A percentile compares a stretch with the other conserved stretches of the same genome.
These are phyloP conservation scores for Chalara sp. DNA, from an alignment of 2,329 filamentous ascomycete genomes.

Conservation along the genomic window DNA sequence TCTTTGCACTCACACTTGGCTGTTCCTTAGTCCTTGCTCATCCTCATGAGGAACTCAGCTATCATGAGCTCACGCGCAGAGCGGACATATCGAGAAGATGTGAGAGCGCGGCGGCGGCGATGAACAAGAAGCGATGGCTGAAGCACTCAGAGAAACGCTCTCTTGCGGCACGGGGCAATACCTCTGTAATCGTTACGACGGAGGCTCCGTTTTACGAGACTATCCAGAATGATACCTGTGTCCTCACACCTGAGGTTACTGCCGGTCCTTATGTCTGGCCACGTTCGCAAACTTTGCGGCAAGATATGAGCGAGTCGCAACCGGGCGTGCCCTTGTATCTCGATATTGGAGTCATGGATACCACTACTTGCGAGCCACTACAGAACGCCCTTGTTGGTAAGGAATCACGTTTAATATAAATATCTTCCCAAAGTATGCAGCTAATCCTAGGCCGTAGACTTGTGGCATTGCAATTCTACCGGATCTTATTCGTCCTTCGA, in stretches of 20 bases:
- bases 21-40: no score
- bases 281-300: conserved; percentile 19
- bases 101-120: conserved; percentile 1
- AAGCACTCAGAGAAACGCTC: conserved; percentile 6
- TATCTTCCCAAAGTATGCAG: no score
- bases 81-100: no score
- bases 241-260: conserved; percentile 44
- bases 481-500: conserved; percentile 37
- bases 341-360: conserved; percentile 33
- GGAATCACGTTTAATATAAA: no score
- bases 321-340: conserved; percentile 25
- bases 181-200: conserved; percentile 29
- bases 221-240: conserved; percentile 31
- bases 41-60: no score
- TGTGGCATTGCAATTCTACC: conserved; percentile 37
- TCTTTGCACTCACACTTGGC: no score
- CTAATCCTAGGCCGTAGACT: conserved; percentile 25
- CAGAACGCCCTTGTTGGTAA: no score
- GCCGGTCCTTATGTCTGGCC: conserved; percentile 41
- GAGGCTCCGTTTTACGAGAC: conserved; percentile 39
- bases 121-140: conserved; percentile 11
- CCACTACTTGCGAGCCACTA: conserved; percentile 31
- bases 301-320: conserved; percentile 31
- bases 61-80: no score
- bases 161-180: conserved; percentile 6